Conservation (phyloP, 2,329 filamentous ascomycete genomes). For the Lecanosticta acicola region DNA sequence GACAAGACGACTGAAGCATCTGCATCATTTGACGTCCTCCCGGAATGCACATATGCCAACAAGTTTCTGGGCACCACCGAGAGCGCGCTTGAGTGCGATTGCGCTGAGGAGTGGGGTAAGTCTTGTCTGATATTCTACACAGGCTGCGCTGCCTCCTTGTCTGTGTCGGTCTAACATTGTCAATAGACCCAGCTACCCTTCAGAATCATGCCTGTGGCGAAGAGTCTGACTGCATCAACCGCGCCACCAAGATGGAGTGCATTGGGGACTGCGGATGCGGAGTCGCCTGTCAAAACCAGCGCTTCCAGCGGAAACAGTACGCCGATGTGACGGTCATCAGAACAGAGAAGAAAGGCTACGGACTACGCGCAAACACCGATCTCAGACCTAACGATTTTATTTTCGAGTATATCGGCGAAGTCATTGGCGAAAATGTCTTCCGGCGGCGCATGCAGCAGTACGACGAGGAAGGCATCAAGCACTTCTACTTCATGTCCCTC, state of each 20-base stretch:
- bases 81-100: constrained; percentile 92
- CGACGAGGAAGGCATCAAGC: constrained; percentile 92
- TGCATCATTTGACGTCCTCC: constrained; percentile 71
- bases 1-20: constrained; percentile 74
- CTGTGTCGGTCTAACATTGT: constrained; percentile 2
- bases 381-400: constrained; percentile 84
- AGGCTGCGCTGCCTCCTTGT: constrained; percentile 1
- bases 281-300: constrained; percentile 82
- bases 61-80: constrained; percentile 89
- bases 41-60: constrained; percentile 82
- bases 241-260: constrained; percentile 97
- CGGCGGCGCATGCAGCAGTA: constrained; percentile 87
- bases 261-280: constrained; percentile 83
- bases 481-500: constrained; percentile 99
- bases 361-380: constrained; percentile 73
- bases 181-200: constrained; percentile 45
- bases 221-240: constrained; percentile 97
- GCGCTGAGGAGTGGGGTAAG: constrained; percentile 91
- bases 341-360: constrained; percentile 96
- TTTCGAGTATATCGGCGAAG: constrained; percentile 97
- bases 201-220: constrained; percentile 84
- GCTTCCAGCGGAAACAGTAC: constrained; percentile 86
- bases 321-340: constrained; percentile 92
- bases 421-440: constrained; percentile 89
- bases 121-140: constrained; percentile 12